Base-by-base conservation (phyloP, 2,329 filamentous ascomycete species). In the Fusarium devonianum region DNA sequence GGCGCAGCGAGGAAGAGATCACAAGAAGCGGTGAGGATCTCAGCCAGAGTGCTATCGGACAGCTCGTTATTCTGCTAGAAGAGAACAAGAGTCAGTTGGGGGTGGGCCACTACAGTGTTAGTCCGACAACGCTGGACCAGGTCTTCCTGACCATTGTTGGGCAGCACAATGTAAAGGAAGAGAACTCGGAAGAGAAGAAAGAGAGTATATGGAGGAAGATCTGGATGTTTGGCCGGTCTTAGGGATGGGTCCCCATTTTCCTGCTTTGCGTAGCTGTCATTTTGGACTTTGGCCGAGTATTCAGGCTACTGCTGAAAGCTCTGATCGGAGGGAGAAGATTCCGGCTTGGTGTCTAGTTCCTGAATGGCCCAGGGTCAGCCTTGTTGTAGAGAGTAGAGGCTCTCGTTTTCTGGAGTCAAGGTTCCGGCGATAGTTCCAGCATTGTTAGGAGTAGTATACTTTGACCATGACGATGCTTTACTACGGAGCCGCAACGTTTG, bases 101-200 rank as follows among this genome's bases (percentile, higher is more conserved):
- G 0, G 80, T 96, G 36, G 87, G 90, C 68, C 90, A 95, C 70
- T 97, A 93, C 71, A 91, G 88, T 38, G 90, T 96, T 58, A 89
- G 84, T 49, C 90, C 90, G 17, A 94, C 91, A 13, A 95, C 90
- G 12, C 74, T 97, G 30, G 92, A 97, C 67, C 90, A 96, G 71
- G 92, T 97, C 0, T 97, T 97, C 71, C 72, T 97, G 69, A 82
- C 81, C 18, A 94, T 97, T 67, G 91, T 96, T 0, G 86, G 87
- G 2, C 82, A 85, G 70, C 88, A 95, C 69, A 85, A 92, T 68
- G 82, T 93, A 6, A 78, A 86, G 58, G 90, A 95, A 69, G 92
- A 93, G 73, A 80, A 82, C 16, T 81, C 80, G 39, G 75, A 74
- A 11, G 67, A 67, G 11, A 62, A 71, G 49, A 55, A 69, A 41